Evolutionary conservation across 176 grass and related monocot genomes (phyloP).

Genomic region (Cocos nucifera): DNA sequence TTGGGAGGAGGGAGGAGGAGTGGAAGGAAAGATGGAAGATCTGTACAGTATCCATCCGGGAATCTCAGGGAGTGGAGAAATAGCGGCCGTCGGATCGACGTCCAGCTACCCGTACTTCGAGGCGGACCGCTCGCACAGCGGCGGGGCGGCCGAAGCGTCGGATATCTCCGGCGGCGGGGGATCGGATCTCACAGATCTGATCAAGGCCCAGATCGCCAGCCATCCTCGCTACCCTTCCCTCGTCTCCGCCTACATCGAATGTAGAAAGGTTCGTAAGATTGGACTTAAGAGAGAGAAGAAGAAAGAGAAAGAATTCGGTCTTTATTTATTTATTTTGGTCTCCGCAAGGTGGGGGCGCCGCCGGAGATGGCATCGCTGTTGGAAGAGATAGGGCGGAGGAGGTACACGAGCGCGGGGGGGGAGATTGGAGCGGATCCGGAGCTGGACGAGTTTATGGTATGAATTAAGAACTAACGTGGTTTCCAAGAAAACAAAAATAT

Average conservation of each 20-base stretch:
- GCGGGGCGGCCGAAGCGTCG: too few species aligned
- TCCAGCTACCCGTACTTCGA: too few species aligned
- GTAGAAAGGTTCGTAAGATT: conserved; percentile 3
- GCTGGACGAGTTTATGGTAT: conserved; percentile 98
- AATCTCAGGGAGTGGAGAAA: conserved; percentile 34
- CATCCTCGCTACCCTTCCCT: conserved; percentile 5
- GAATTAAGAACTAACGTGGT: too few species aligned
- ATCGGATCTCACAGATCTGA: conserved; percentile 66
- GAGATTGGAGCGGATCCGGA: conserved; percentile 72
- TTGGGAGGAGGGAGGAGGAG: neutral
- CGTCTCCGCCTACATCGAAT: conserved; percentile 11
- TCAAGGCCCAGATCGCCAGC: conserved; percentile 15
- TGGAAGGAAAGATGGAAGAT: neutral
- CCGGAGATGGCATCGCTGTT: conserved; percentile 11
- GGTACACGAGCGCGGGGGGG: neutral
- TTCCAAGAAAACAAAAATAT: too few species aligned
- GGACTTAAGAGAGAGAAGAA: too few species aligned
- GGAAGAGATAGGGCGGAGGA: conserved; percentile 10
- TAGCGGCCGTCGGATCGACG: conserved; percentile 13
- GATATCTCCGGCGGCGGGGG: neutral
- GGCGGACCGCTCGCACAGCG: too few species aligned
- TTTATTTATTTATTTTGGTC: conserved; percentile 7
- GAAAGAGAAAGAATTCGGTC: too few species aligned
- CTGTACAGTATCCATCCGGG: conserved; percentile 81
- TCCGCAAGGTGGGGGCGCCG: conserved; percentile 11